A percentile compares a stretch with the other conserved stretches of the same genome.
Evolutionary conservation across 2,329 filamentous ascomycete genomes (phyloP).

Genomic region (Arthroderma uncinatum): DNA sequence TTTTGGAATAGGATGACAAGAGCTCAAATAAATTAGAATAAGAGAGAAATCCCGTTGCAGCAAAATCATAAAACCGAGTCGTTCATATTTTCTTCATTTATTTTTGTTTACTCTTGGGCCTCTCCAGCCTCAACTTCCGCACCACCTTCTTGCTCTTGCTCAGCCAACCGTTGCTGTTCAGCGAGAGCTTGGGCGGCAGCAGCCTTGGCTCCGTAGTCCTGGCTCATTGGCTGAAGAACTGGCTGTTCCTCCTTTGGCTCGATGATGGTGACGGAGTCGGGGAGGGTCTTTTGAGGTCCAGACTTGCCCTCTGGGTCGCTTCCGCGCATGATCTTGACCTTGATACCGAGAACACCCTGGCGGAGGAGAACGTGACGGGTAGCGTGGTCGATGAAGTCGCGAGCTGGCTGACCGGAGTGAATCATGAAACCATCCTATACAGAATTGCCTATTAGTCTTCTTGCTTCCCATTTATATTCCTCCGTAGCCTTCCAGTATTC

Average conservation of each 20-base stretch:
- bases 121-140: slow-evolving; percentile 27
- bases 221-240: slow-evolving; percentile 87
- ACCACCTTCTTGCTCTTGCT: slow-evolving; percentile 37
- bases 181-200: slow-evolving; percentile 48
- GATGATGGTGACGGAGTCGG: slow-evolving; percentile 98
- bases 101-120: slow-evolving; percentile 35
- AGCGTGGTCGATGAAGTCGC: slow-evolving; percentile 98
- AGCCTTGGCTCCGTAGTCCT: slow-evolving; percentile 97
- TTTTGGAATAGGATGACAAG: background rate
- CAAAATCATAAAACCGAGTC: background rate
- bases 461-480: background rate
- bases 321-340: slow-evolving; percentile 99
- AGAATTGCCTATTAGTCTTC: background rate
- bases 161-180: slow-evolving; percentile 46
- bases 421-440: slow-evolving; percentile 97
- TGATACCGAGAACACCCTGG: slow-evolving; percentile 99
- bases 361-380: slow-evolving; percentile 99
- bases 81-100: slow-evolving; percentile 6
- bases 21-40: slow-evolving; percentile 3
- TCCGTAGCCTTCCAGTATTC: background rate
- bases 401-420: slow-evolving; percentile 98
- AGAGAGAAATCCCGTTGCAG: slow-evolving; percentile 2
- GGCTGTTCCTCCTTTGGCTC: slow-evolving; percentile 99
- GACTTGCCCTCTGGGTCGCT: slow-evolving; percentile 99
- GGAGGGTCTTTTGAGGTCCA: slow-evolving; percentile 91